A percentile compares a stretch with the other conserved stretches of the same genome.
Conservation (phyloP, 129 eudicot genomes). For the Escallonia rubra region DNA sequence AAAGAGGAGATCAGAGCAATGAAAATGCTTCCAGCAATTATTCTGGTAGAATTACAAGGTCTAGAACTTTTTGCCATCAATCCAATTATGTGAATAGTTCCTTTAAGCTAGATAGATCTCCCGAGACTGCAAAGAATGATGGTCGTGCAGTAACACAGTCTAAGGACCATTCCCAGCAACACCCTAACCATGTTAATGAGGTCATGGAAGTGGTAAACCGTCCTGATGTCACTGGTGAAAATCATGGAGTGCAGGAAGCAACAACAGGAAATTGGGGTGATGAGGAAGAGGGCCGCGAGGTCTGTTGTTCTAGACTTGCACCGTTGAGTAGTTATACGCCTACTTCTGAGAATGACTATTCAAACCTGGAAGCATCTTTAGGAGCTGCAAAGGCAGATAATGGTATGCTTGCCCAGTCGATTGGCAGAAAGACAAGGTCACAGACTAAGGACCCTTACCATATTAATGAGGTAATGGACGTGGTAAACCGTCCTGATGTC, state of each 20-base stretch:
- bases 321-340: conserved; percentile 27
- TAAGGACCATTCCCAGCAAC: conserved; percentile 12
- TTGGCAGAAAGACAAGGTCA: conserved; percentile 7
- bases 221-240: conserved; percentile 22
- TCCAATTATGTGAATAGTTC: conserved; percentile 19
- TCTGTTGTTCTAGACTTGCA: conserved; percentile 26
- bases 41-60: conserved; percentile 28
- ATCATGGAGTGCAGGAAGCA: conserved; percentile 23
- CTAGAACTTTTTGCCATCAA: conserved; percentile 27
- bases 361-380: conserved; percentile 19
- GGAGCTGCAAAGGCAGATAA: conserved; percentile 22
- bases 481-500: too few species aligned
- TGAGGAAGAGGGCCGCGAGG: conserved; percentile 16
- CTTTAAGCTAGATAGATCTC: conserved; percentile 12
- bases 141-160: conserved; percentile 14
- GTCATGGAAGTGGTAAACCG: conserved; percentile 11
- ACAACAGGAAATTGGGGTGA: conserved; percentile 13
- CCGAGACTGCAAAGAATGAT: conserved; percentile 15
- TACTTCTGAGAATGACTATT: conserved; percentile 16
- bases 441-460: background rate
- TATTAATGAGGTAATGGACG: too few species aligned
- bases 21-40: conserved; percentile 19
- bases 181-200: conserved; percentile 18
- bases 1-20: conserved; percentile 17
- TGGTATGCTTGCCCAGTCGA: conserved; percentile 16